These are phyloP conservation scores for Lactuca saligna DNA, from an alignment of 129 eudicot species.

Conservation along the genomic window DNA sequence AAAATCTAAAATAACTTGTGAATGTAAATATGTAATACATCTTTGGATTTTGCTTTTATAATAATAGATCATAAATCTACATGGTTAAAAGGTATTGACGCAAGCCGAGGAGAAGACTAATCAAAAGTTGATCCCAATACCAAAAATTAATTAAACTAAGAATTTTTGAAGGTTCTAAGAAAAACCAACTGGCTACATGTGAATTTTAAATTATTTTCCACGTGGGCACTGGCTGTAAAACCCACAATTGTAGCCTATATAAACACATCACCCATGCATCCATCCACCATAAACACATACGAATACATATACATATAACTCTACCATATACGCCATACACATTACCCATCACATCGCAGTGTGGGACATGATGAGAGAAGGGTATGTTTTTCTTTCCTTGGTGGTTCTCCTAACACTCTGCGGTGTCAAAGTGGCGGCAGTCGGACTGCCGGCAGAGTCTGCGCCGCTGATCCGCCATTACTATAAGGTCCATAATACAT, in stretches of 20 bases:
- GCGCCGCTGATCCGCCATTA: conserved; percentile 49
- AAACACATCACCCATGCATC: conserved; percentile 26
- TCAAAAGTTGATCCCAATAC: conserved; percentile 19
- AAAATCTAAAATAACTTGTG: no score
- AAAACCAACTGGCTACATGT: conserved; percentile 32
- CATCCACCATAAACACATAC: conserved; percentile 5
- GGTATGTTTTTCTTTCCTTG: conserved; percentile 21
- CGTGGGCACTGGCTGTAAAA: conserved; percentile 27
- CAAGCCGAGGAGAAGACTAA: background rate
- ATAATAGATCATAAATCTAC: background rate
- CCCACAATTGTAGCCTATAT: conserved; percentile 32
- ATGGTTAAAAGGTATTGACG: background rate
- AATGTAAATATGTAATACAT: background rate
- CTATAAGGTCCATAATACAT: conserved; percentile 76
- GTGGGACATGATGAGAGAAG: conserved; percentile 15
- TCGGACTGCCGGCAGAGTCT: conserved; percentile 54
- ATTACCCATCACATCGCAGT: background rate
- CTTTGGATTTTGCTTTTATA: background rate
- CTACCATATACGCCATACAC: background rate
- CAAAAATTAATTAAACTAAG: background rate
- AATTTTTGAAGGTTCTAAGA: conserved; percentile 13
- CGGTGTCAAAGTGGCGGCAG: conserved; percentile 34
- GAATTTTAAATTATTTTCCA: conserved; percentile 17
- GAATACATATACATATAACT: background rate
- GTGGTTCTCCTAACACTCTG: background rate